Base-by-base conservation (phyloP, 768 basidiomycete genomes). In the Xerocomellus intermedius region DNA sequence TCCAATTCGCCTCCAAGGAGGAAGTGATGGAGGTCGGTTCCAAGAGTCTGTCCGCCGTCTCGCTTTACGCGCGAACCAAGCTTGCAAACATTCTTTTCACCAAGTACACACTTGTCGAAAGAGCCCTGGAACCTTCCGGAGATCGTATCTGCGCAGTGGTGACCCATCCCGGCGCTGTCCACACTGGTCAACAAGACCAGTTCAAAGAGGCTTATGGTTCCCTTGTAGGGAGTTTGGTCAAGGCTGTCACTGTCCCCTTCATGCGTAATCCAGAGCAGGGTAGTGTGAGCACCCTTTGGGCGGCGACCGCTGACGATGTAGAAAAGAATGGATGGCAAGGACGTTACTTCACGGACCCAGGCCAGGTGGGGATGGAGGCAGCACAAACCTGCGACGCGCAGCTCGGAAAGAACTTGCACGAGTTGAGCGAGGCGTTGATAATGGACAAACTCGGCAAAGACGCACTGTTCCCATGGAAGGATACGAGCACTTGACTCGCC, bases 401-500 rank as follows among this genome's bases (percentile, higher is more conserved):
- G 55, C 55, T 67, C 10, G 68, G 69, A 2, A 59, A 53, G 51
- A 64, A 64, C 30, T 54, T 73, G 57, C 73, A 68, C 62, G 52
- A 62, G 30, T 65, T 74, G 54, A 71, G 68, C 52, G 68, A 72
- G 59, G 49, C 60, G 22, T 45, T 73, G 46, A 63, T 71, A 17
- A 56, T 55, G 33, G 56, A 63, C 24, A 62, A 63, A 50, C 48
- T 66, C 35, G 66, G 67, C 43, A 48, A 57, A 16, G 48, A 41
- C 9, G 38, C 33, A 6, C 17, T 72, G 28, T 49, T 61, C 43
- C 59, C 63, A 12, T 68, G 69, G 69, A 54, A 61, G 32, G 26
- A 52, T 37, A 37, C 13, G 24, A 39, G 13, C 8, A 14, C 21
- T 16, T 66, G 44, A 48, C 28, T 50, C 19, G 35, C 16, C 21